phyloP scores from a whole-genome alignment of 2,329 filamentous ascomycete species.

The Coniochaeta hoffmannii region DNA sequence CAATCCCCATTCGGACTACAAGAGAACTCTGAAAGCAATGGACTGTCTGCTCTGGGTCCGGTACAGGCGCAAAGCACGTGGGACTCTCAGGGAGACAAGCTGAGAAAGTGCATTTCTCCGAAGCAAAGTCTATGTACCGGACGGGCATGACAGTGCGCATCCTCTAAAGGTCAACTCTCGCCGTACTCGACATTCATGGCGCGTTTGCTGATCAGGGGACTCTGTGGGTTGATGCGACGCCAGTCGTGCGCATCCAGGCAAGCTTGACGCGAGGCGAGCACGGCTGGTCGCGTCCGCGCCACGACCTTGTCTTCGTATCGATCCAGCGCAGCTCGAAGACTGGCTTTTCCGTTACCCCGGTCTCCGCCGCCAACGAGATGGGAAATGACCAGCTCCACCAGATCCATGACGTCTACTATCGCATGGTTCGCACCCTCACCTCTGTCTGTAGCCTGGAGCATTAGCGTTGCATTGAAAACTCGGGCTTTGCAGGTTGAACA shows the following conservation, averaged over 20 bases:
- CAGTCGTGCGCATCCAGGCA: conserved; percentile 49
- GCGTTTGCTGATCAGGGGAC: conserved; percentile 31
- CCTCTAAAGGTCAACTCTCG: too few species aligned
- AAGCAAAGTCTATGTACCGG: too few species aligned
- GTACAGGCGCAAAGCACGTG: too few species aligned
- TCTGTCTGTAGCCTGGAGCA: conserved; percentile 30
- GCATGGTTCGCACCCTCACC: conserved; percentile 52
- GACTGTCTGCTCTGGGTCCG: too few species aligned
- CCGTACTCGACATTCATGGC: conserved; percentile 24
- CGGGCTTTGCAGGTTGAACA: conserved; percentile 16
- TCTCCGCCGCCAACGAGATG: conserved; percentile 8
- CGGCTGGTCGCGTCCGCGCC: conserved; percentile 33
- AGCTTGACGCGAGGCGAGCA: conserved; percentile 42
- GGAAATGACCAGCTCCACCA: conserved; percentile 26
- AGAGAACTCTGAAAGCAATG: too few species aligned
- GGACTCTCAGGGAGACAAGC: too few species aligned
- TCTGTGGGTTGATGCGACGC: conserved; percentile 26
- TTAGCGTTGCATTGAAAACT: not conserved
- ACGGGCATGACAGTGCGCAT: too few species aligned
- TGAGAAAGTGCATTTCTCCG: too few species aligned
- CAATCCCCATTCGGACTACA: too few species aligned
- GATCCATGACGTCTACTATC: conserved; percentile 41
- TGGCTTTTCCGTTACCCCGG: not conserved
- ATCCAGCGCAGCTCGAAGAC: conserved; percentile 22
- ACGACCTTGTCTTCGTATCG: conserved; percentile 38